A percentile compares a stretch with the other conserved stretches of the same genome.
Evolutionary conservation across 2,329 filamentous ascomycete species (phyloP).

Genomic region (Fusarium gaditjirri): DNA sequence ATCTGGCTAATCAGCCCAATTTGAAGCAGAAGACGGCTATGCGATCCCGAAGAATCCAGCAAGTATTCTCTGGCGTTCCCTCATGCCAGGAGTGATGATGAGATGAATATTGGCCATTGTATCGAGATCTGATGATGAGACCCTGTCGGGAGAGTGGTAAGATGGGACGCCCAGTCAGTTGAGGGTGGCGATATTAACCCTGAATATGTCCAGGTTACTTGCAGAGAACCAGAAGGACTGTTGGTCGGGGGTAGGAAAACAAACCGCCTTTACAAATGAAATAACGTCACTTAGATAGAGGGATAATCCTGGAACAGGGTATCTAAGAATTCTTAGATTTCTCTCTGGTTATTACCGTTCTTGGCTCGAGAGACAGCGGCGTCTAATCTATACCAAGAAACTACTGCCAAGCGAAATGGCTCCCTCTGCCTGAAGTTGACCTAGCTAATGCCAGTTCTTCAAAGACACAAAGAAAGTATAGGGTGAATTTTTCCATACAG

Average conservation of each 20-base stretch:
- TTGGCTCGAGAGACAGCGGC: background rate
- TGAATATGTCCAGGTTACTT: background rate
- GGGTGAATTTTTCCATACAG: background rate
- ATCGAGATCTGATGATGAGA: background rate
- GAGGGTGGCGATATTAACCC: background rate
- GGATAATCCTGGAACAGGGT: background rate
- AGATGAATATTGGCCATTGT: background rate
- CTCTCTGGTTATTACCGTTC: background rate
- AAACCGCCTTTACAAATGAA: background rate
- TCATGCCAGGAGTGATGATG: background rate
- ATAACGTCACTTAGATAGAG: background rate
- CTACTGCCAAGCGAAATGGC: background rate
- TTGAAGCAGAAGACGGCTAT: constrained; percentile 24
- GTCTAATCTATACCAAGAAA: background rate
- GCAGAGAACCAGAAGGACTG: background rate
- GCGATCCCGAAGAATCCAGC: background rate
- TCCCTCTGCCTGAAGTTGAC: background rate
- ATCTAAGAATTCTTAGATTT: too few species aligned
- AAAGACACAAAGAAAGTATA: background rate
- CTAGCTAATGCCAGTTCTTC: background rate
- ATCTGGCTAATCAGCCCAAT: constrained; percentile 45
- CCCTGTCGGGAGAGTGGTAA: background rate
- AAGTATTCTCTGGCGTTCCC: constrained; percentile 8
- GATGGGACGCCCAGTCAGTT: background rate
- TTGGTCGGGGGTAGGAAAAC: background rate